phyloP scores from a whole-genome alignment of 2,329 filamentous ascomycete species.

The Talaromyces sp. region DNA sequence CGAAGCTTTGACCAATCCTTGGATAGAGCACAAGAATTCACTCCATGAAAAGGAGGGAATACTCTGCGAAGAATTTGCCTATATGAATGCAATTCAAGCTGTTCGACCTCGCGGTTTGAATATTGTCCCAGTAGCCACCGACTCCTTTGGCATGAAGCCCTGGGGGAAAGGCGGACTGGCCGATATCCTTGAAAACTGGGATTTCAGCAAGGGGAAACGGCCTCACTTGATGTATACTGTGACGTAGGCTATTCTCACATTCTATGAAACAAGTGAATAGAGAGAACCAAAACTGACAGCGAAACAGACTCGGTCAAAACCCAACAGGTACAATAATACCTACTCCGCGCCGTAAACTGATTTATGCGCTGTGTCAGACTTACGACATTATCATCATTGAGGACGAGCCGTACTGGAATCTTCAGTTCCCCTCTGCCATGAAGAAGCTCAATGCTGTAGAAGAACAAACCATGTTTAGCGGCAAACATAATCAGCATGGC shows the following conservation, averaged over 20 bases:
- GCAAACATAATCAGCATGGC: conserved; percentile 38
- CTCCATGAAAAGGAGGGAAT: conserved; percentile 68
- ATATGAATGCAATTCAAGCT: conserved; percentile 69
- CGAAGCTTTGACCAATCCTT: conserved; percentile 69
- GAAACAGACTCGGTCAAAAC: conserved; percentile 73
- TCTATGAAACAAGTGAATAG: not conserved
- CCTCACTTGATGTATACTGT: conserved; percentile 88
- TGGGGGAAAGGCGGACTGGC: conserved; percentile 67
- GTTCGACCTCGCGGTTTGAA: conserved; percentile 65
- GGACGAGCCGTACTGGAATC: conserved; percentile 93
- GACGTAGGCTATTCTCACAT: conserved; percentile 56
- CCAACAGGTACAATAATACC: conserved; percentile 74
- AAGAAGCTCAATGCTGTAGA: conserved; percentile 28
- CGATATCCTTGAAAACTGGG: conserved; percentile 79
- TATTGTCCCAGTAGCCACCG: conserved; percentile 67
- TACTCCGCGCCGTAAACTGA: conserved; percentile 65
- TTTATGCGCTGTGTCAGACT: conserved; percentile 74
- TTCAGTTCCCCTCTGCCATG: conserved; percentile 75
- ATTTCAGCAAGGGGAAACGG: conserved; percentile 64
- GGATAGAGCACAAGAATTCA: conserved; percentile 64
- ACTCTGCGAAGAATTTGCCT: conserved; percentile 74
- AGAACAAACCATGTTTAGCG: conserved; percentile 24
- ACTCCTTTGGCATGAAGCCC: conserved; percentile 73
- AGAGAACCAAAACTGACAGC: not conserved
- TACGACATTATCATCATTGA: conserved; percentile 90